Evolutionary conservation across 345 rosid genomes (phyloP).

Genomic region (Arabidopsis arenosa): DNA sequence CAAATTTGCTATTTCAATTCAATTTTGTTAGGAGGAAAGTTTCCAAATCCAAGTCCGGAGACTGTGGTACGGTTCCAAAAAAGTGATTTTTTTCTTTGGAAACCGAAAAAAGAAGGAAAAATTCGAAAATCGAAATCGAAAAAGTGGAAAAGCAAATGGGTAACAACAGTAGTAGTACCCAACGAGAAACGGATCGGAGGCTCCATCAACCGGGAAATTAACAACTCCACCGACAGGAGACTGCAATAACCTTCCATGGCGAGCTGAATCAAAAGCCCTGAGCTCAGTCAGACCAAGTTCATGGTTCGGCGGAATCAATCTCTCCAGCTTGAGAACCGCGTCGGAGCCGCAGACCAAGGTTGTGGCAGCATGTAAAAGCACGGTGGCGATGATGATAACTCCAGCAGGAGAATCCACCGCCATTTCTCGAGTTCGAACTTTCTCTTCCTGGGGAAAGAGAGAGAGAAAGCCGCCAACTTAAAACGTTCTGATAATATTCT

Average conservation of each 20-base stretch:
- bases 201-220: constrained; percentile 78
- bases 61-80: neutral
- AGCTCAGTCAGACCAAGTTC: constrained; percentile 62
- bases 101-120: neutral
- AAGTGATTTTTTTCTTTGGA: neutral
- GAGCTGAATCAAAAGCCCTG: constrained; percentile 66
- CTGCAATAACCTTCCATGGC: constrained; percentile 87
- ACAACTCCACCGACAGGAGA: constrained; percentile 64
- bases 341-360: constrained; percentile 56
- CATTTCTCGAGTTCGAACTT: constrained; percentile 43
- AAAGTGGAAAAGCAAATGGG: constrained; percentile 2
- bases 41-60: constrained; percentile 24
- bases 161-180: constrained; percentile 63
- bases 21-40: neutral
- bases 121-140: constrained; percentile 26
- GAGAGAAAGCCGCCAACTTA: constrained; percentile 40
- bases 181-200: constrained; percentile 80
- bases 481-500: constrained; percentile 43
- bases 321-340: constrained; percentile 60
- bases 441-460: constrained; percentile 15
- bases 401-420: constrained; percentile 43
- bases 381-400: constrained; percentile 38
- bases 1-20: neutral
- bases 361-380: constrained; percentile 38
- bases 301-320: constrained; percentile 58